These are phyloP conservation scores for Neolentinus lepideus DNA, from an alignment of 1,284 basidiomycete genomes.

Conservation along the genomic window DNA sequence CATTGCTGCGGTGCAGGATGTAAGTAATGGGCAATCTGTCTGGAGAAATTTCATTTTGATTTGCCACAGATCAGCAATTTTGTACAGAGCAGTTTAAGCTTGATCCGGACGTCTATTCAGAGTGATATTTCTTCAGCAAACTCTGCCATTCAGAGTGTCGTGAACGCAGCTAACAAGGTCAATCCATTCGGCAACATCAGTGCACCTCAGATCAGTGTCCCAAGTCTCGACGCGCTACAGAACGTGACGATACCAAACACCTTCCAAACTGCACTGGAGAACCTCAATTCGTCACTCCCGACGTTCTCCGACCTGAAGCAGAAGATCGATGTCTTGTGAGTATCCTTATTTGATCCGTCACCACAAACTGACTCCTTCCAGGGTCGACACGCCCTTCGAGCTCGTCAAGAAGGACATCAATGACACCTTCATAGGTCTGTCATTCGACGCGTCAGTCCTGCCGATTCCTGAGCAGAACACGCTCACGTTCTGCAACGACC, in stretches of 20 bases:
- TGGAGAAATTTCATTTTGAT: background rate
- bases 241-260: constrained; percentile 81
- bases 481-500: constrained; percentile 62
- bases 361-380: constrained; percentile 19
- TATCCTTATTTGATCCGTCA: constrained; percentile 9
- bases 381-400: constrained; percentile 83
- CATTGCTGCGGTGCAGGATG: constrained; percentile 76
- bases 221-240: constrained; percentile 63
- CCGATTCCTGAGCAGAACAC: constrained; percentile 65
- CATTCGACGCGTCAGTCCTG: constrained; percentile 63
- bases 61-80: constrained; percentile 58
- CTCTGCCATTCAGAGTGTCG: constrained; percentile 55
- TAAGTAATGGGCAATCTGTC: constrained; percentile 27
- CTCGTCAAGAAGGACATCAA: constrained; percentile 83
- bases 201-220: constrained; percentile 65
- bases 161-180: constrained; percentile 65
- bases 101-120: constrained; percentile 63
- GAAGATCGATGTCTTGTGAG: constrained; percentile 67
- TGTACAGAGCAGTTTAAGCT: constrained; percentile 52
- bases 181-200: constrained; percentile 62
- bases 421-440: constrained; percentile 66
- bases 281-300: constrained; percentile 79
- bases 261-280: constrained; percentile 65
- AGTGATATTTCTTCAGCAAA: constrained; percentile 66
- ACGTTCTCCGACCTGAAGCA: constrained; percentile 72